Evolutionary conservation across 2,329 filamentous ascomycete species (phyloP).

Genomic region (Fusarium chlamydosporum): DNA sequence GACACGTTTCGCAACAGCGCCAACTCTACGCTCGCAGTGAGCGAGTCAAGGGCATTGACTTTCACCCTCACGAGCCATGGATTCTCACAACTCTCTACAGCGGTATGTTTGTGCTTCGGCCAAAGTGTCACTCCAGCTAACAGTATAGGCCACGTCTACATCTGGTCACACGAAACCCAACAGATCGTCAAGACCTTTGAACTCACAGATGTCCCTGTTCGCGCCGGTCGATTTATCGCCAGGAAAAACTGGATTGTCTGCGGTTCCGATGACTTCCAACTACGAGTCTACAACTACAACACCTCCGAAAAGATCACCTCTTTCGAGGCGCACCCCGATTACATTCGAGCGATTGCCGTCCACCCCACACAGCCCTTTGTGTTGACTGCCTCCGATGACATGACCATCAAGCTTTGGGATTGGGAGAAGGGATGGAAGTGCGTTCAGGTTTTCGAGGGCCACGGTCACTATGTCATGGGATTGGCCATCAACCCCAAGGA

Average conservation of each 20-base stretch:
- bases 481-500: conserved; percentile 98
- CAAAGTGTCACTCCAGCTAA: conserved; percentile 13
- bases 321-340: conserved; percentile 98
- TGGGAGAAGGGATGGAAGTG: conserved; percentile 99
- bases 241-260: conserved; percentile 99
- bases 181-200: conserved; percentile 99
- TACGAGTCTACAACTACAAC: conserved; percentile 98
- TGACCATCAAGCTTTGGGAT: conserved; percentile 99
- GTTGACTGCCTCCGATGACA: conserved; percentile 95
- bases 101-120: conserved; percentile 68
- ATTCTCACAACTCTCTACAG: conserved; percentile 96
- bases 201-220: conserved; percentile 96
- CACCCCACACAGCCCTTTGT: conserved; percentile 97
- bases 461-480: conserved; percentile 97
- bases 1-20: conserved; percentile 55
- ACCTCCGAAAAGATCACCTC: conserved; percentile 98
- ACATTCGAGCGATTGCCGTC: conserved; percentile 95
- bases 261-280: conserved; percentile 91
- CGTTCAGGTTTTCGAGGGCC: conserved; percentile 95
- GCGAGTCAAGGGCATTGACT: conserved; percentile 97
- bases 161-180: conserved; percentile 98
- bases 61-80: conserved; percentile 97
- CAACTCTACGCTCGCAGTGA: conserved; percentile 82
- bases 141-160: conserved; percentile 89
- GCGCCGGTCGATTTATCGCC: conserved; percentile 95